These are phyloP conservation scores for Lipomyces chichibuensis DNA, from an alignment of 805 yeast genomes.

Conservation along the genomic window DNA sequence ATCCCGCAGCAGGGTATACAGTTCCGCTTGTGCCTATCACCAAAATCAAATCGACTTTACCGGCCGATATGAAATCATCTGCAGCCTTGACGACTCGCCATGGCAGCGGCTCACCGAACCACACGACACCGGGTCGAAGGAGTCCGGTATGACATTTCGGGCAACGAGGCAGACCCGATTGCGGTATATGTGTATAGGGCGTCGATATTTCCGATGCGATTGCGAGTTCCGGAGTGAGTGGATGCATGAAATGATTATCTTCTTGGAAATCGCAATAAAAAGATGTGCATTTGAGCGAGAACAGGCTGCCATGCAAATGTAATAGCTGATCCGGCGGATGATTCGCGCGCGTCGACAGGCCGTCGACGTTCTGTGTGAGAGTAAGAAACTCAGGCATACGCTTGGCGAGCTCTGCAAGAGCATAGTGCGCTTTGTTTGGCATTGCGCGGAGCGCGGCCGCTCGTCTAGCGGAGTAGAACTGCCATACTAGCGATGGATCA, in stretches of 20 bases:
- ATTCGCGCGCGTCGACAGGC: slow-evolving; percentile 58
- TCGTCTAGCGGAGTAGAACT: slow-evolving; percentile 71
- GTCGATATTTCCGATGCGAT: slow-evolving; percentile 42
- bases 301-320: slow-evolving; percentile 80
- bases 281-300: slow-evolving; percentile 72
- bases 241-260: slow-evolving; percentile 56
- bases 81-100: slow-evolving; percentile 62
- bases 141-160: slow-evolving; percentile 70
- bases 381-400: slow-evolving; percentile 56
- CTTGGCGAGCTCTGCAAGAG: slow-evolving; percentile 65
- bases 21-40: slow-evolving; percentile 85
- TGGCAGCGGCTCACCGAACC: slow-evolving; percentile 93
- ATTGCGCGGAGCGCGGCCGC: slow-evolving; percentile 62
- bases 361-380: slow-evolving; percentile 81
- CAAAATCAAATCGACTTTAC: slow-evolving; percentile 68
- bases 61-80: slow-evolving; percentile 66
- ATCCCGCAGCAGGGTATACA: slow-evolving; percentile 92
- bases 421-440: slow-evolving; percentile 76
- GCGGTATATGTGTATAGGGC: slow-evolving; percentile 51
- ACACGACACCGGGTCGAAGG: slow-evolving; percentile 86
- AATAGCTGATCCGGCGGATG: slow-evolving; percentile 58
- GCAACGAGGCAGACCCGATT: slow-evolving; percentile 67
- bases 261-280: slow-evolving; percentile 70
- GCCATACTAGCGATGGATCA: slow-evolving; percentile 91
- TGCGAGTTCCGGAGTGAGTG: slow-evolving; percentile 59